Evolutionary conservation across 2,329 filamentous ascomycete species (phyloP).

Genomic region (Cadophora malorum): DNA sequence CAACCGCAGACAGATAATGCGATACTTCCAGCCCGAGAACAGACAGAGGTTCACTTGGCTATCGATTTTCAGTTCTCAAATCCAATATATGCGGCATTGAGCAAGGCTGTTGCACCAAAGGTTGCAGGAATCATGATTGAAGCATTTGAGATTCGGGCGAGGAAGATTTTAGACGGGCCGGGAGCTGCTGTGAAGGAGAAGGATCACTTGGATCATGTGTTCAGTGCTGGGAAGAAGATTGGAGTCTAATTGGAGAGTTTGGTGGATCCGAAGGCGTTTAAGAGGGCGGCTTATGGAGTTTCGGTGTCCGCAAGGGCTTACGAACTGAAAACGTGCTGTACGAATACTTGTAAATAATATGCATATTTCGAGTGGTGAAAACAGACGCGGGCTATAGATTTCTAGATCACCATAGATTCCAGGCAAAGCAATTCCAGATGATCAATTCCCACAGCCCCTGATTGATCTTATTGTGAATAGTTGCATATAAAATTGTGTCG

Average conservation of each 20-base stretch:
- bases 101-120: constrained; percentile 80
- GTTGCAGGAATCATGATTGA: constrained; percentile 89
- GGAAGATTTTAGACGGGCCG: constrained; percentile 55
- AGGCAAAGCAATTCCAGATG: background rate
- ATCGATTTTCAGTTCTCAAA: constrained; percentile 88
- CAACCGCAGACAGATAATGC: constrained; percentile 43
- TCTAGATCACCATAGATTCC: background rate
- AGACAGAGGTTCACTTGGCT: constrained; percentile 76
- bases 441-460: background rate
- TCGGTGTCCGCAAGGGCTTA: background rate
- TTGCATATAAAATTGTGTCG: no score
- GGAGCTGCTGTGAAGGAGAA: constrained; percentile 28
- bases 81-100: constrained; percentile 84
- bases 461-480: no score
- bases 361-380: background rate
- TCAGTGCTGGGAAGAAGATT: constrained; percentile 19
- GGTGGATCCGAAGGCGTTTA: background rate
- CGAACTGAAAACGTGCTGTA: no score
- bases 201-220: background rate
- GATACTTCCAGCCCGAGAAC: constrained; percentile 46
- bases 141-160: constrained; percentile 86
- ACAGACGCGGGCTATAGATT: background rate
- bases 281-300: background rate
- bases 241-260: constrained; percentile 3
- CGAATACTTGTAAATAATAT: constrained; percentile 4